Evolutionary conservation across 352 stramenopile species (phyloP).

Genomic region (Pythium brassicae): DNA sequence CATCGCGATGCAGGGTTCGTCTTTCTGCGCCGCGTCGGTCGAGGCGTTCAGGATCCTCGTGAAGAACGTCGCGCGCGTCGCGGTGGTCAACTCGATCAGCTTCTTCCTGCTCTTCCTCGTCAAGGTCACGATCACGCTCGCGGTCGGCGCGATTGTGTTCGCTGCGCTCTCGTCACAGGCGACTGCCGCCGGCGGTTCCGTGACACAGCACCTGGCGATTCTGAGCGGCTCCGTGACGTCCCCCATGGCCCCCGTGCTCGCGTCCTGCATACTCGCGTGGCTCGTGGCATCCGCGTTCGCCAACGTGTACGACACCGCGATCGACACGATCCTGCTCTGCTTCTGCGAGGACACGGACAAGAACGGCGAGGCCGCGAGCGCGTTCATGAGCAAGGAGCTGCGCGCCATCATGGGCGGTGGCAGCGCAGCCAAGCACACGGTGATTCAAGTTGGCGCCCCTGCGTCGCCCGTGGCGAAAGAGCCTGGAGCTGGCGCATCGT

Average conservation of each 20-base stretch:
- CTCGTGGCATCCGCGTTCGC: constrained; percentile 91
- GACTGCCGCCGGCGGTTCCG: constrained; percentile 19
- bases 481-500: neutral
- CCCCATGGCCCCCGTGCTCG: constrained; percentile 87
- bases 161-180: constrained; percentile 30
- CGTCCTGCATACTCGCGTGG: constrained; percentile 79
- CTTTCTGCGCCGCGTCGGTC: constrained; percentile 87
- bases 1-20: constrained; percentile 74
- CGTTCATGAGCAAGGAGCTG: constrained; percentile 81
- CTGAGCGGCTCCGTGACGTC: constrained; percentile 81
- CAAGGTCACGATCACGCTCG: constrained; percentile 84
- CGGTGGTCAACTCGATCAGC: constrained; percentile 89
- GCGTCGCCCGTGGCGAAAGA: neutral
- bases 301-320: constrained; percentile 92
- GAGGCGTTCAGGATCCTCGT: constrained; percentile 93
- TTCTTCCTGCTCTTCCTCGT: constrained; percentile 93
- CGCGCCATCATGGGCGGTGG: constrained; percentile 48
- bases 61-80: constrained; percentile 88
- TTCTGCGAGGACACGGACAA: constrained; percentile 92
- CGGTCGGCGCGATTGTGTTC: constrained; percentile 40
- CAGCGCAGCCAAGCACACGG: constrained; percentile 22
- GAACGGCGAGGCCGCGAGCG: constrained; percentile 52
- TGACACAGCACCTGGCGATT: constrained; percentile 43
- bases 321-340: constrained; percentile 95
- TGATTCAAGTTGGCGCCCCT: constrained; percentile 32